Evolutionary conservation across 2,329 filamentous ascomycete genomes (phyloP).

Genomic region (Pseudofabraea citricarpa): DNA sequence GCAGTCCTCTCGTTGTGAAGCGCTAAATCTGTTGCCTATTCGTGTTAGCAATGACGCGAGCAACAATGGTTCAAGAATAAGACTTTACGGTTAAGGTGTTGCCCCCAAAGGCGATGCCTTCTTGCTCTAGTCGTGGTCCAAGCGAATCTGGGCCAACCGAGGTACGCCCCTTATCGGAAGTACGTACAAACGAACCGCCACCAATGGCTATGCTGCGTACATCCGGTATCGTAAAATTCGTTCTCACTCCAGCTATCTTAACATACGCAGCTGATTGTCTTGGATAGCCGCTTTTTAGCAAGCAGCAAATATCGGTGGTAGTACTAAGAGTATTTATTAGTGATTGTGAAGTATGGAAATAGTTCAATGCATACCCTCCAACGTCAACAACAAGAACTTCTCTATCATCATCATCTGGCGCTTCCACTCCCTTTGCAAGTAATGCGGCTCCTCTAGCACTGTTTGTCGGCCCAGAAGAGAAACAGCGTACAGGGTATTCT

Average conservation of each 20-base stretch:
- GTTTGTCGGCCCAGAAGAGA: conserved; percentile 60
- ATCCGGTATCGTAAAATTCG: conserved; percentile 54
- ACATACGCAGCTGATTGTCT: conserved; percentile 54
- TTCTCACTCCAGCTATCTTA: conserved; percentile 52
- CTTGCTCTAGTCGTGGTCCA: conserved; percentile 42
- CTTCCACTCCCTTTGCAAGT: conserved; percentile 29
- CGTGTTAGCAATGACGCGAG: too few relatives aligned
- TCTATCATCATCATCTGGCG: conserved; percentile 13
- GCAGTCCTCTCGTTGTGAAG: conserved; percentile 5
- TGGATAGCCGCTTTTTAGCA: conserved; percentile 55
- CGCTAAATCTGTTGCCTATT: conserved; percentile 23
- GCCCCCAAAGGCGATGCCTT: conserved; percentile 50
- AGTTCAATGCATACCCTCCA: conserved; percentile 33
- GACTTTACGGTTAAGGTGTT: conserved; percentile 44
- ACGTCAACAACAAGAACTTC: conserved; percentile 45
- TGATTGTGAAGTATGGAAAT: neutral
- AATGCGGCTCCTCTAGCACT: conserved; percentile 60
- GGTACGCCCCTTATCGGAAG: conserved; percentile 39
- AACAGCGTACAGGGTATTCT: conserved; percentile 53
- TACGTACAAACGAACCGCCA: conserved; percentile 42
- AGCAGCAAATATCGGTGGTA: conserved; percentile 53
- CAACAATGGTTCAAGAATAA: too few relatives aligned
- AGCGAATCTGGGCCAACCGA: conserved; percentile 53
- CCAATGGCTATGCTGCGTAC: conserved; percentile 52
- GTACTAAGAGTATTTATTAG: conserved; percentile 34